Conservation (phyloP, 1,139 yeast species). For the Pichia sp. region DNA sequence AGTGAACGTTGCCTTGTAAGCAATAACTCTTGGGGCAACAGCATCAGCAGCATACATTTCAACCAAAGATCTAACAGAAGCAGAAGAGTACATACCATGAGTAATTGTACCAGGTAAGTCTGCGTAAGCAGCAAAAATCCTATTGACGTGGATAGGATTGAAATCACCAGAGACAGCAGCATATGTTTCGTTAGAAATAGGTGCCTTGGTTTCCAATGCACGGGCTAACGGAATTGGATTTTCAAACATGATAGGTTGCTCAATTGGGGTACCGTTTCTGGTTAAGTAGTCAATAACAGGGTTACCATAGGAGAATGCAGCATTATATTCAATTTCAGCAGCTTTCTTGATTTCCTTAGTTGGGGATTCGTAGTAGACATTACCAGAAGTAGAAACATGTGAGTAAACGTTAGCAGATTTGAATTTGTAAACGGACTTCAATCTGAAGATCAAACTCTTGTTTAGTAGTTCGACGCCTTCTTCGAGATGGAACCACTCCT, state of each 20-base stretch:
- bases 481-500: conserved; percentile 95
- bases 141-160: conserved; percentile 96
- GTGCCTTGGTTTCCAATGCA: conserved; percentile 71
- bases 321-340: conserved; percentile 84
- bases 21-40: conserved; percentile 92
- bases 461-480: conserved; percentile 66
- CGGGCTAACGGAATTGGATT: conserved; percentile 84
- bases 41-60: conserved; percentile 99
- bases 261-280: conserved; percentile 90
- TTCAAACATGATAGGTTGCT: conserved; percentile 89
- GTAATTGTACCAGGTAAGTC: conserved; percentile 95
- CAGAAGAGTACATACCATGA: conserved; percentile 98
- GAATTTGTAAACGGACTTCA: conserved; percentile 78
- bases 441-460: conserved; percentile 83
- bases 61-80: conserved; percentile 88
- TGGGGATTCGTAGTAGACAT: conserved; percentile 82
- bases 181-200: conserved; percentile 87
- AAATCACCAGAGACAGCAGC: conserved; percentile 97
- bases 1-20: conserved; percentile 83
- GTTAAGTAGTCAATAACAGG: conserved; percentile 92
- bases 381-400: conserved; percentile 80
- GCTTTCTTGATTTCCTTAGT: conserved; percentile 86
- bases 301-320: conserved; percentile 92
- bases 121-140: conserved; percentile 91
- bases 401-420: conserved; percentile 73